phyloP scores from a whole-genome alignment of 2,329 filamentous ascomycete genomes.

The Cladophialophora yegresii region DNA sequence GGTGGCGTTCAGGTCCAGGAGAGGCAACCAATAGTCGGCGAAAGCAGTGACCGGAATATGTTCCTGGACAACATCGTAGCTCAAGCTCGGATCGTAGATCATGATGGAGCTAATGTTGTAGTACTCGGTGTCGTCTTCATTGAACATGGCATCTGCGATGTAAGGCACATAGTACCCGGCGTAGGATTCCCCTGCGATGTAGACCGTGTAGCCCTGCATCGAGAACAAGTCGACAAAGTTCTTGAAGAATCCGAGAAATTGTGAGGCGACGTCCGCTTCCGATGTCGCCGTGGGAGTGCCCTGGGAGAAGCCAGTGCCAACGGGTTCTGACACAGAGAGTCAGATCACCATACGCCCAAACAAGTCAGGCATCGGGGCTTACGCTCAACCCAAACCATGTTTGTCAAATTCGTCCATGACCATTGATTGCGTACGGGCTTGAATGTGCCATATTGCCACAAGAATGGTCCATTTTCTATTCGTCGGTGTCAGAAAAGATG shows the following conservation, averaged over 20 bases:
- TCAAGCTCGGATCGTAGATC: slow-evolving; percentile 71
- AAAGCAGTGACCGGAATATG: slow-evolving; percentile 50
- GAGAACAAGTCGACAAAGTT: slow-evolving; percentile 72
- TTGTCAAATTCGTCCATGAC: slow-evolving; percentile 74
- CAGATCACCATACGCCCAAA: background rate
- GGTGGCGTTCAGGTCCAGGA: slow-evolving; percentile 51
- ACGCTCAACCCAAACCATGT: slow-evolving; percentile 73
- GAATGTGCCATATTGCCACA: slow-evolving; percentile 40
- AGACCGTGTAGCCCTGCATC: slow-evolving; percentile 69
- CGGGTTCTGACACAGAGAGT: slow-evolving; percentile 37
- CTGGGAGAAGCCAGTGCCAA: slow-evolving; percentile 68
- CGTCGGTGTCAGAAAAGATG: background rate
- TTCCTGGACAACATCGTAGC: slow-evolving; percentile 54
- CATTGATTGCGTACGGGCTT: slow-evolving; percentile 49
- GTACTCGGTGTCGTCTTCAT: slow-evolving; percentile 65
- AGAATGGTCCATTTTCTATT: slow-evolving; percentile 42
- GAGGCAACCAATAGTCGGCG: slow-evolving; percentile 46
- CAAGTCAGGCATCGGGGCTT: slow-evolving; percentile 6
- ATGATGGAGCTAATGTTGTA: slow-evolving; percentile 69
- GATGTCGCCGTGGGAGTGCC: slow-evolving; percentile 65
- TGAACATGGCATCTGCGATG: slow-evolving; percentile 71
- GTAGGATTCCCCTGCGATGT: slow-evolving; percentile 59
- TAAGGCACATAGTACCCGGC: slow-evolving; percentile 69
- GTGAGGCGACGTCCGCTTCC: slow-evolving; percentile 67
- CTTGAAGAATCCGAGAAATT: slow-evolving; percentile 77